A percentile compares a stretch with the other conserved stretches of the same genome.
Conservation (phyloP, 83 land plant species). For the Picea abies region DNA sequence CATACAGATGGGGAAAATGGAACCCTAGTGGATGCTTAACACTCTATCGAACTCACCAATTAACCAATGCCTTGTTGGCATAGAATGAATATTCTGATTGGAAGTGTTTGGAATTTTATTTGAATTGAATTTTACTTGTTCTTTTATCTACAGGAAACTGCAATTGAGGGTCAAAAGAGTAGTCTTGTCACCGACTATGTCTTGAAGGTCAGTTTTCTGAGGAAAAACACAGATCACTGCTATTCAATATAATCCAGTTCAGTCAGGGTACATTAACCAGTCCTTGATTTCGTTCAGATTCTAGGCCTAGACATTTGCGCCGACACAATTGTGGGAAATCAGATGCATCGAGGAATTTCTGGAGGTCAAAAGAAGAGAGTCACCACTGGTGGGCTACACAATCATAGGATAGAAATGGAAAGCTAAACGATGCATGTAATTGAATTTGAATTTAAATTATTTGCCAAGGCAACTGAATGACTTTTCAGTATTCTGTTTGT, state of each 20-base stretch:
- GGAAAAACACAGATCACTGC: background rate
- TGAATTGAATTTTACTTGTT: background rate
- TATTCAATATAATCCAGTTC: too few relatives aligned
- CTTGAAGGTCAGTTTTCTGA: slow-evolving; percentile 19
- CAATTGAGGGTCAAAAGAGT: slow-evolving; percentile 24
- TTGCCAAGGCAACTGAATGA: too few relatives aligned
- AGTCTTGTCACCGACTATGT: slow-evolving; percentile 38
- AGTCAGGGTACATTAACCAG: too few relatives aligned
- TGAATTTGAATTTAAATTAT: too few relatives aligned
- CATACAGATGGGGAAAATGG: too few relatives aligned
- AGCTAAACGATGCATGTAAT: too few relatives aligned
- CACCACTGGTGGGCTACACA: slow-evolving; percentile 28
- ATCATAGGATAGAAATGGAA: too few relatives aligned
- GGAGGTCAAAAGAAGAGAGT: slow-evolving; percentile 38
- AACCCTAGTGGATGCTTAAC: too few relatives aligned
- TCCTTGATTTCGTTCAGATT: slow-evolving; percentile 4
- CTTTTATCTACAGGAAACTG: slow-evolving; percentile 19
- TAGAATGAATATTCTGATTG: too few relatives aligned
- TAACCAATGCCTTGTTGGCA: too few relatives aligned
- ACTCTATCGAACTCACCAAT: too few relatives aligned
- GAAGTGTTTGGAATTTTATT: background rate
- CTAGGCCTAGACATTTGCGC: slow-evolving; percentile 44
- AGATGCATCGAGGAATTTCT: slow-evolving; percentile 37
- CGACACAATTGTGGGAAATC: slow-evolving; percentile 41
- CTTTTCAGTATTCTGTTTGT: background rate